Percentiles rank a stretch among this genome's conserved stretches.
These are phyloP conservation scores for Claviceps maximensis DNA, from an alignment of 2,329 filamentous ascomycete genomes.

Conservation along the genomic window DNA sequence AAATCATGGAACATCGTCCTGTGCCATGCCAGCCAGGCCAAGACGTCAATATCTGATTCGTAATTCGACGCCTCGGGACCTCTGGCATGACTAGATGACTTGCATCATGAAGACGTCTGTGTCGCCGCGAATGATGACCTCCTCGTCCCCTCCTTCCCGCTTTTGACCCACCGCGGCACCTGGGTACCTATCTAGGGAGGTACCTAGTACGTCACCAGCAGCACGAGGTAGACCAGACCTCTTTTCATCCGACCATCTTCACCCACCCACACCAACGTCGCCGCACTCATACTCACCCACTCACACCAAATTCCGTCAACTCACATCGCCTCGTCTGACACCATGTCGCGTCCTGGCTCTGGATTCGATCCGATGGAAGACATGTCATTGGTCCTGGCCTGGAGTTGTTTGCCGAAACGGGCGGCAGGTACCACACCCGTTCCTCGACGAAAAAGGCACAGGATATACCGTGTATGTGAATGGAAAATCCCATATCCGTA, in stretches of 20 bases:
- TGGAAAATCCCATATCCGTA: too few relatives aligned
- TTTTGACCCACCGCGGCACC: too few relatives aligned
- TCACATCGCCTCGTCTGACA: background rate
- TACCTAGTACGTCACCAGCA: too few relatives aligned
- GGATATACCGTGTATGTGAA: background rate
- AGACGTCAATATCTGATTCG: too few relatives aligned
- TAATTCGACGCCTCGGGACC: too few relatives aligned
- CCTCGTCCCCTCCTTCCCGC: background rate
- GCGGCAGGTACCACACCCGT: background rate
- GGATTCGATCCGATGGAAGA: background rate
- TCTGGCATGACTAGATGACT: background rate
- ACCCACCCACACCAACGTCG: too few relatives aligned
- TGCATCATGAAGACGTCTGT: slow-evolving; percentile 5
- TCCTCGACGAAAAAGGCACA: background rate
- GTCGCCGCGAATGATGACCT: background rate
- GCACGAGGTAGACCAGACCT: too few relatives aligned
- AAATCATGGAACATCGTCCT: too few relatives aligned
- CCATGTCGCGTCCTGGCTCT: background rate
- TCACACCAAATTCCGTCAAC: background rate
- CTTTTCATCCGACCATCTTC: too few relatives aligned
- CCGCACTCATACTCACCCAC: background rate
- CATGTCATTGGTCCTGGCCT: background rate
- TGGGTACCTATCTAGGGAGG: too few relatives aligned
- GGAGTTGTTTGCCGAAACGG: background rate
- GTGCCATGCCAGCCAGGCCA: too few relatives aligned